Conservation (phyloP, 1,284 basidiomycete species). For the Cutaneotrichosporon spelunceum region DNA sequence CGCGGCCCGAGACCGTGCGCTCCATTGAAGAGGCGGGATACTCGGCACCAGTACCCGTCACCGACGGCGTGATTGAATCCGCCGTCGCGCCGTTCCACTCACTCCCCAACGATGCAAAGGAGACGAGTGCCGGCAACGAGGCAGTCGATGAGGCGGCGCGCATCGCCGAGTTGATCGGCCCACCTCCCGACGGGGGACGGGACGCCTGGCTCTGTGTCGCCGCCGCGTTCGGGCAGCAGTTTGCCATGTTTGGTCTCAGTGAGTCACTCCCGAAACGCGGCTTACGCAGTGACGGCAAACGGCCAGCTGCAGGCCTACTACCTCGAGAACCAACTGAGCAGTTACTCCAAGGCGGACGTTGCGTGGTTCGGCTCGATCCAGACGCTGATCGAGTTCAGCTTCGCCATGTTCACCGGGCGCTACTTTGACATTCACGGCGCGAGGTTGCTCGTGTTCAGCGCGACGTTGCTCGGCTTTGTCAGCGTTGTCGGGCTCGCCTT, state of each 20-base stretch:
- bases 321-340: constrained; percentile 36
- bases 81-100: constrained; percentile 5
- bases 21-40: background rate
- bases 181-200: constrained; percentile 47
- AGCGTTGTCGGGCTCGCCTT: constrained; percentile 45
- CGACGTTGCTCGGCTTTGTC: constrained; percentile 31
- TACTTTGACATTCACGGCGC: constrained; percentile 48
- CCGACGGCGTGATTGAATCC: constrained; percentile 1
- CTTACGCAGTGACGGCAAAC: constrained; percentile 33
- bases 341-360: constrained; percentile 38
- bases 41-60: background rate
- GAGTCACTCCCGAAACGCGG: constrained; percentile 20
- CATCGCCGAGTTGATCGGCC: constrained; percentile 26
- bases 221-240: constrained; percentile 40
- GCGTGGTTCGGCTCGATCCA: constrained; percentile 47
- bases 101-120: background rate
- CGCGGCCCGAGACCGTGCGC: background rate
- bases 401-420: constrained; percentile 40
- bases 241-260: constrained; percentile 48
- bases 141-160: background rate
- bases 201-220: constrained; percentile 46
- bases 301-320: constrained; percentile 46
- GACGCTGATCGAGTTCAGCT: constrained; percentile 36
- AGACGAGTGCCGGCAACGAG: background rate
- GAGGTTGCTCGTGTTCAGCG: constrained; percentile 28